A percentile compares a stretch with the other conserved stretches of the same genome.
Conservation (phyloP, 2,329 filamentous ascomycete genomes). For the Aspergillus floridensis region DNA sequence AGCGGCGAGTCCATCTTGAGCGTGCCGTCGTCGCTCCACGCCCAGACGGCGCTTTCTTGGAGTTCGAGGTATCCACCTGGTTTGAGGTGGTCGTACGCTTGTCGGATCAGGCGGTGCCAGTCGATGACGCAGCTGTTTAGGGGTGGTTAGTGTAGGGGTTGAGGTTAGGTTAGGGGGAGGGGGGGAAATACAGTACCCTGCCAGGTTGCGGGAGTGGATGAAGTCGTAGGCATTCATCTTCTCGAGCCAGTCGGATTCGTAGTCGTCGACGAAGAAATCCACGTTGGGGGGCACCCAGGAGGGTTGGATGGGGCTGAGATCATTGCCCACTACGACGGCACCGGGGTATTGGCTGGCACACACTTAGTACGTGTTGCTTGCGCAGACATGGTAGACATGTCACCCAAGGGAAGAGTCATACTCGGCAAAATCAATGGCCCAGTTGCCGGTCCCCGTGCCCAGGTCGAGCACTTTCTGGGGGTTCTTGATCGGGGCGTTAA, state of each 20-base stretch:
- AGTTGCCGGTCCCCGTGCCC: slow-evolving; percentile 21
- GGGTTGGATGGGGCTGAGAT: slow-evolving; percentile 52
- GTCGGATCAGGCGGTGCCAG: slow-evolving; percentile 10
- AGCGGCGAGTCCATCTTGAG: slow-evolving; percentile 17
- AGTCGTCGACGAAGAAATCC: slow-evolving; percentile 31
- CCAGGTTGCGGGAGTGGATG: slow-evolving; percentile 28
- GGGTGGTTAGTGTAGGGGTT: not conserved
- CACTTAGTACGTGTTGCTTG: no score
- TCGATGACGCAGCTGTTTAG: slow-evolving; percentile 10
- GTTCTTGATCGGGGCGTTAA: not conserved
- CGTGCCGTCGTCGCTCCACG: slow-evolving; percentile 28
- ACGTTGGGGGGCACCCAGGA: slow-evolving; percentile 34
- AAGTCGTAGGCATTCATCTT: slow-evolving; percentile 27
- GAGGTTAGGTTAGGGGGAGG: not conserved
- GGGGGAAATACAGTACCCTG: slow-evolving; percentile 2
- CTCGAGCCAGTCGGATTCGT: slow-evolving; percentile 26
- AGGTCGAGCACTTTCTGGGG: not conserved
- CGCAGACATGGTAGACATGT: no score
- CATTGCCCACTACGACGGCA: slow-evolving; percentile 47
- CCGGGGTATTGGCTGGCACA: not conserved
- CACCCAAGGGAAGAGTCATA: slow-evolving; percentile 26
- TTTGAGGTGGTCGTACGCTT: slow-evolving; percentile 23
- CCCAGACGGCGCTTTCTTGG: slow-evolving; percentile 19
- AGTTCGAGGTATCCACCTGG: slow-evolving; percentile 32
- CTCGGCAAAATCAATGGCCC: slow-evolving; percentile 31